Percentiles rank a stretch among this genome's conserved stretches.
These are phyloP conservation scores for Cutaneotrichosporon cyanovorans DNA, from an alignment of 1,284 basidiomycete genomes.

Conservation along the genomic window DNA sequence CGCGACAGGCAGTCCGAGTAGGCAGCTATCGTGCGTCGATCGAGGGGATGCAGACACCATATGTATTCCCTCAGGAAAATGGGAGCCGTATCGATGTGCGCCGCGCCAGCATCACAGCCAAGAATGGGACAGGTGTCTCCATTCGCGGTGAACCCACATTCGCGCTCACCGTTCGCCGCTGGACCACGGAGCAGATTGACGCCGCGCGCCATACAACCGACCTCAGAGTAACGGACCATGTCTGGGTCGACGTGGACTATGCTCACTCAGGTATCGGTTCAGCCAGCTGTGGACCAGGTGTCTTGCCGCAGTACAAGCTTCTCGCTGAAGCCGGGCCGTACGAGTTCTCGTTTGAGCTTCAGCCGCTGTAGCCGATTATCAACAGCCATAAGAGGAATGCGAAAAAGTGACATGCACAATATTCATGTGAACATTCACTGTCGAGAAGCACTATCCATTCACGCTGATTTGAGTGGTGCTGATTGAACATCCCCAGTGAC, in stretches of 20 bases:
- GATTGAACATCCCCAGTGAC: too few relatives aligned
- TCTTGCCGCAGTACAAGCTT: constrained; percentile 6
- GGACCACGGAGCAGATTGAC: constrained; percentile 14
- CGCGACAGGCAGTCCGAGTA: constrained; percentile 7
- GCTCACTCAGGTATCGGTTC: constrained; percentile 13
- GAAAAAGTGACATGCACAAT: too few relatives aligned
- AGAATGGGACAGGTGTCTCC: neutral
- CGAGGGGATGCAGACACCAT: constrained; percentile 19
- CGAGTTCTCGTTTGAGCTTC: too few relatives aligned
- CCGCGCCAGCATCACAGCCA: constrained; percentile 6
- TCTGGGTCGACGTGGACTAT: constrained; percentile 19
- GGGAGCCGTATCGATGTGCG: constrained; percentile 11
- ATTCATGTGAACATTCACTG: too few relatives aligned
- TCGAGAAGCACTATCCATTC: too few relatives aligned
- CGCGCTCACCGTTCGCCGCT: constrained; percentile 13
- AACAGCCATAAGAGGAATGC: too few relatives aligned
- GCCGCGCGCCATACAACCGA: constrained; percentile 15
- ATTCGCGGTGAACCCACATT: constrained; percentile 5
- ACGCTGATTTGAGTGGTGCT: too few relatives aligned
- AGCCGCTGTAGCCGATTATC: too few relatives aligned
- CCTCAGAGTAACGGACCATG: constrained; percentile 11
- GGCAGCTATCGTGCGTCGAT: constrained; percentile 5
- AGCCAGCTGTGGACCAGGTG: constrained; percentile 14
- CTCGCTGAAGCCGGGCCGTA: too few relatives aligned
- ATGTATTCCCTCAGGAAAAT: constrained; percentile 23